phyloP scores from a whole-genome alignment of 2,329 filamentous ascomycete species.

The Ascochyta fabae region DNA sequence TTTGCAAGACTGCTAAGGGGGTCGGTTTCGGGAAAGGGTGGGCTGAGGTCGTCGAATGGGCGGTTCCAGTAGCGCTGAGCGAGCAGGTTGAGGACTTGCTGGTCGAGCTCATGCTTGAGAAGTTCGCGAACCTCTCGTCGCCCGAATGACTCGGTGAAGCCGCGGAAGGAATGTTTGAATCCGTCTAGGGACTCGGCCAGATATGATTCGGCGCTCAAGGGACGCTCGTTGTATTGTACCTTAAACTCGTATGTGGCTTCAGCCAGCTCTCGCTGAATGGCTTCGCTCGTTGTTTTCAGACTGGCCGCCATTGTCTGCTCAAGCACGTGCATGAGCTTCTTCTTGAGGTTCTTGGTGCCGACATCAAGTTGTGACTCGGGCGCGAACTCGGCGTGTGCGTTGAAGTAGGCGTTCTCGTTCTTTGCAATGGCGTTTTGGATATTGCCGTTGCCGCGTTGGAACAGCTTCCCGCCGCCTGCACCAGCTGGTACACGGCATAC shows the following conservation, averaged over 20 bases:
- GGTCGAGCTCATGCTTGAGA: constrained; percentile 90
- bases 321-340: constrained; percentile 95
- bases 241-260: constrained; percentile 99
- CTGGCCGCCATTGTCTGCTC: constrained; percentile 97
- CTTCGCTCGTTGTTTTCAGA: constrained; percentile 85
- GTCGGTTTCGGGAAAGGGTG: constrained; percentile 71
- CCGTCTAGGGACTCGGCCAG: constrained; percentile 92
- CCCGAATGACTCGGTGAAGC: constrained; percentile 88
- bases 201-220: constrained; percentile 93
- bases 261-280: constrained; percentile 92
- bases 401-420: constrained; percentile 89
- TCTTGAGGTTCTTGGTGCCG: constrained; percentile 84
- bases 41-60: constrained; percentile 82
- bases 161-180: constrained; percentile 98
- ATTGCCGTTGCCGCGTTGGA: constrained; percentile 81
- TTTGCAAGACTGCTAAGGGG: constrained; percentile 80
- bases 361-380: constrained; percentile 74
- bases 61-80: constrained; percentile 98
- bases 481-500: constrained; percentile 78
- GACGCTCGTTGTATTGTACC: constrained; percentile 97
- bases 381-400: constrained; percentile 83
- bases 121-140: constrained; percentile 87
- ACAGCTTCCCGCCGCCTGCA: constrained; percentile 69
- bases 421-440: constrained; percentile 81
- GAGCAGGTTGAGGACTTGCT: constrained; percentile 90